Conservation (phyloP, 169 alveolate genomes). For the Eimeria falciformis region DNA sequence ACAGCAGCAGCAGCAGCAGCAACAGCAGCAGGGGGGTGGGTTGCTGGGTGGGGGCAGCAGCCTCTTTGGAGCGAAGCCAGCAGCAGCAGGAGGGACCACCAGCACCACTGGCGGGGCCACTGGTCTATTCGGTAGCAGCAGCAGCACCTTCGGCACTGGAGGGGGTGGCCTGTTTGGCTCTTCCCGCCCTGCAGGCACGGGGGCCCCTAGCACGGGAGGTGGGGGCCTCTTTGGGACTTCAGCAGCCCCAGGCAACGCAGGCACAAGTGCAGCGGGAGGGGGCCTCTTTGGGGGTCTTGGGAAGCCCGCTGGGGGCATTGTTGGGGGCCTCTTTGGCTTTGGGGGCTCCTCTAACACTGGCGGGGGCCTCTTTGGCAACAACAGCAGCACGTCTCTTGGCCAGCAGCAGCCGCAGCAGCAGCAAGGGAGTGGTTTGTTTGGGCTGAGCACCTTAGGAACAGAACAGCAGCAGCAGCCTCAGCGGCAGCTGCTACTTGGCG, state of each 20-base stretch:
- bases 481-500: slow-evolving; percentile 24
- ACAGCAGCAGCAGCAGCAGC: slow-evolving; percentile 73
- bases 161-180: slow-evolving; percentile 73
- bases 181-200: not conserved
- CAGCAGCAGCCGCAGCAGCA: slow-evolving; percentile 55
- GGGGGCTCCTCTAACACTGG: not conserved
- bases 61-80: slow-evolving; percentile 50
- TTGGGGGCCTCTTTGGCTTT: slow-evolving; percentile 23
- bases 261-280: not conserved
- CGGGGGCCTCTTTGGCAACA: slow-evolving; percentile 18
- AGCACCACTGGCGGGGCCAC: not conserved
- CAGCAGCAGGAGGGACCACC: slow-evolving; percentile 35
- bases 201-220: not conserved
- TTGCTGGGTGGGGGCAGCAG: slow-evolving; percentile 38
- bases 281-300: slow-evolving; percentile 19
- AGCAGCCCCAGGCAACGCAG: not conserved
- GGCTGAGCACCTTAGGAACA: not conserved
- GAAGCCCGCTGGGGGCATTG: not conserved
- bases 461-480: slow-evolving; percentile 66
- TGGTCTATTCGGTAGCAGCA: slow-evolving; percentile 65
- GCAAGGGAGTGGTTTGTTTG: not conserved
- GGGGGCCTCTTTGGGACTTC: slow-evolving; percentile 31
- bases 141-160: slow-evolving; percentile 2
- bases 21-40: slow-evolving; percentile 60
- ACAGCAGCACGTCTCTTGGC: not conserved